phyloP scores from a whole-genome alignment of 768 basidiomycete species.

The Amanita exitialis region DNA sequence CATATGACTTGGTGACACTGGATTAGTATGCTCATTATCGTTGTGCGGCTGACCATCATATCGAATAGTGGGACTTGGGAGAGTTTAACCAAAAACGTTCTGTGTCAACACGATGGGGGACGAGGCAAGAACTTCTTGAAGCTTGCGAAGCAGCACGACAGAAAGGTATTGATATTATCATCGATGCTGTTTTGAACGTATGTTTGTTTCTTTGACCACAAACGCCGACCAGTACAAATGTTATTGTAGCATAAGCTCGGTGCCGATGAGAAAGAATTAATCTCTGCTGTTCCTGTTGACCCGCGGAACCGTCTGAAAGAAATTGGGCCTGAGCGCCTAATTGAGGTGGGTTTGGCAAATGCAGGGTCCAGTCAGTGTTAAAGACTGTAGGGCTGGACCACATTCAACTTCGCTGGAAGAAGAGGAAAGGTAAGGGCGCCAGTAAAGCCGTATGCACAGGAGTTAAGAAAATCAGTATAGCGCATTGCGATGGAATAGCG shows the following conservation, averaged over 20 bases:
- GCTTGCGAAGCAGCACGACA: conserved; percentile 62
- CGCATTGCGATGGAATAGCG: conserved; percentile 57
- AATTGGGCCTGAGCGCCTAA: conserved; percentile 47
- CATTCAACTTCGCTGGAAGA: conserved; percentile 75
- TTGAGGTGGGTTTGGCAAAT: conserved; percentile 39
- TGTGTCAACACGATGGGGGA: conserved; percentile 77
- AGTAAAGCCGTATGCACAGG: neutral
- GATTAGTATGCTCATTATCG: neutral
- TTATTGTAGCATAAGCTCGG: conserved; percentile 68
- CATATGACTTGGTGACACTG: conserved; percentile 64
- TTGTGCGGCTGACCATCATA: neutral
- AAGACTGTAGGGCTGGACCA: conserved; percentile 65
- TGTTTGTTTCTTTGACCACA: conserved; percentile 9
- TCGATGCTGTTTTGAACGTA: conserved; percentile 89
- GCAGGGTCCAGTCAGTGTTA: neutral
- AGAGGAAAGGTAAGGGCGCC: conserved; percentile 43
- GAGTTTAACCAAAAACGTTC: conserved; percentile 75
- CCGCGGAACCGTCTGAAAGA: conserved; percentile 54
- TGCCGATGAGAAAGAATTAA: conserved; percentile 64
- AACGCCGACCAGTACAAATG: conserved; percentile 5
- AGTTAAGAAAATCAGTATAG: conserved; percentile 45
- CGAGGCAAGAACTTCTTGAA: conserved; percentile 63
- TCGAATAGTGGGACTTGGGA: conserved; percentile 71
- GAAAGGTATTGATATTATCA: conserved; percentile 63
- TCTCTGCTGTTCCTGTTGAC: conserved; percentile 64